Conservation (phyloP, 768 basidiomycete genomes). For the Cystobasidium tubakii region DNA sequence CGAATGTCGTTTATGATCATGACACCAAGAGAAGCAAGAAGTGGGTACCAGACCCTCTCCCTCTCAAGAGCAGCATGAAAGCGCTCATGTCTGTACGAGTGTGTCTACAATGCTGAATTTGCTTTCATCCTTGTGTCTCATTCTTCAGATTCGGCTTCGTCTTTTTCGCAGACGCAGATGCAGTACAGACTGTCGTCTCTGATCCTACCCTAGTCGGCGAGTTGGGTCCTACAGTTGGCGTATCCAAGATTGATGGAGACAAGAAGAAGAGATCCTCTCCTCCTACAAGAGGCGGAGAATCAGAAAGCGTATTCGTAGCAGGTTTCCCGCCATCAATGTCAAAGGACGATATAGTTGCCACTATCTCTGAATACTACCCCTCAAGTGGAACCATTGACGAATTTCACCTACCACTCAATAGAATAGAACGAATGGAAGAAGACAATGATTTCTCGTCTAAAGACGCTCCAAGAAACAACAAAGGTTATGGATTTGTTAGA, state of each 20-base stretch:
- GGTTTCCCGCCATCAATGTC: not conserved
- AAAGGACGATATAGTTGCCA: not conserved
- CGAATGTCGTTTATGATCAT: slow-evolving; percentile 81
- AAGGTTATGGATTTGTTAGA: slow-evolving; percentile 7
- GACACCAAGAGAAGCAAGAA: slow-evolving; percentile 78
- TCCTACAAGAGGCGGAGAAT: not conserved
- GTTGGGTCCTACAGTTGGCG: not conserved
- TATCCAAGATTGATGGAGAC: slow-evolving; percentile 39
- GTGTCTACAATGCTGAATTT: not conserved
- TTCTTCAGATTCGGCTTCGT: slow-evolving; percentile 72
- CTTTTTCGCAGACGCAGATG: slow-evolving; percentile 71
- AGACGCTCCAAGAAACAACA: not conserved
- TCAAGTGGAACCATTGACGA: not conserved
- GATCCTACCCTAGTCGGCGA: not conserved
- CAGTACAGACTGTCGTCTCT: slow-evolving; percentile 65
- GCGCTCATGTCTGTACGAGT: too few relatives aligned
- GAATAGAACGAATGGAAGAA: slow-evolving; percentile 1
- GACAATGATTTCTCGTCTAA: not conserved
- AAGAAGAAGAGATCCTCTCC: not conserved
- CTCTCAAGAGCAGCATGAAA: too few relatives aligned
- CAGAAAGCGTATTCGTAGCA: not conserved
- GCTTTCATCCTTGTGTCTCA: not conserved
- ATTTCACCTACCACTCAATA: not conserved
- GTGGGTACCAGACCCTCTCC: not conserved
- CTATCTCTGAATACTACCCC: not conserved